phyloP scores from a whole-genome alignment of 768 basidiomycete genomes.

The Sarcomyxa edulis region DNA sequence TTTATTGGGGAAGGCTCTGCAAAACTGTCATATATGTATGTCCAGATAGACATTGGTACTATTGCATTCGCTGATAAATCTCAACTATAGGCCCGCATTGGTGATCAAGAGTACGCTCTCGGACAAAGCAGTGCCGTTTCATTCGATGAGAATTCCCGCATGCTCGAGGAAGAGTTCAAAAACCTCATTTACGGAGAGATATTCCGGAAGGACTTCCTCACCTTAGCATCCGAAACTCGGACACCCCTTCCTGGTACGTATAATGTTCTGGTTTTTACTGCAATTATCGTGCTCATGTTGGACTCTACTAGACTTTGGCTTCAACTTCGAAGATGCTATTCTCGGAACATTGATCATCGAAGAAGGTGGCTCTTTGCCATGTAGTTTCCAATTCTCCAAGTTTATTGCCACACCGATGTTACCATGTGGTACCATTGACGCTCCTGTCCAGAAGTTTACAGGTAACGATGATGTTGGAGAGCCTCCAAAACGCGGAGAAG shows the following conservation, averaged over 20 bases:
- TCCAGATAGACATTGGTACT: background rate
- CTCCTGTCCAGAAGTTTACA: conserved; percentile 14
- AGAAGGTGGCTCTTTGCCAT: conserved; percentile 1
- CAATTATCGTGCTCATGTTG: too few relatives aligned
- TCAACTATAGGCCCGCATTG: conserved; percentile 7
- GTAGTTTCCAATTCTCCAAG: too few relatives aligned
- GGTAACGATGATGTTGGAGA: conserved; percentile 13
- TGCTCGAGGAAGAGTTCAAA: conserved; percentile 10
- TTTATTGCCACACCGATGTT: conserved; percentile 15
- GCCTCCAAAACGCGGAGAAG: conserved; percentile 4
- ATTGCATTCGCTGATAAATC: background rate
- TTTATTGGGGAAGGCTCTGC: conserved; percentile 11
- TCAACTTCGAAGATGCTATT: conserved; percentile 8
- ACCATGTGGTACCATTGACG: conserved; percentile 8
- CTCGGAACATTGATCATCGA: conserved; percentile 9
- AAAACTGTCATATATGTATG: conserved; percentile 12
- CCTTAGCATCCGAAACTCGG: too few relatives aligned
- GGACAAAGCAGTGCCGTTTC: conserved; percentile 3
- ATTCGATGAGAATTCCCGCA: background rate
- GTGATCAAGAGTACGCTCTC: conserved; percentile 11
- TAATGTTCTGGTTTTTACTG: too few relatives aligned
- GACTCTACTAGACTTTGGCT: conserved; percentile 5
- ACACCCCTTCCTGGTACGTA: background rate
- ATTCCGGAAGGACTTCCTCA: conserved; percentile 7
- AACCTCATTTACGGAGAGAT: conserved; percentile 11